phyloP scores from a whole-genome alignment of 1,284 basidiomycete species.

The Paramarasmius palmivorus region DNA sequence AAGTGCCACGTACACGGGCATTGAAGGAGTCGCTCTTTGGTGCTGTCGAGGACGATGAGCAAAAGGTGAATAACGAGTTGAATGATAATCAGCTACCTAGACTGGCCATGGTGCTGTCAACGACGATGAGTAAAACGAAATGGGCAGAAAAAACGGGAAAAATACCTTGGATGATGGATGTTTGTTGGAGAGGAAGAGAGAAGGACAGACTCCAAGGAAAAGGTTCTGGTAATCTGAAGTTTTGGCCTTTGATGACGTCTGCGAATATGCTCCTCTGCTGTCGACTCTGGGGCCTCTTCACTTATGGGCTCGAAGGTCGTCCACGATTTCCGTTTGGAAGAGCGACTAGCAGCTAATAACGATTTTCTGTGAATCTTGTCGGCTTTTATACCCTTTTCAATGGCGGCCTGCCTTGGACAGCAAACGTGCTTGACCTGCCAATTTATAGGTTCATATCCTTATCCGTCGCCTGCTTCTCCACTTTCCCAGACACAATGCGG shows the following conservation, averaged over 20 bases:
- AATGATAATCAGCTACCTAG: slow-evolving; percentile 28
- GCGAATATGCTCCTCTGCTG: slow-evolving; percentile 25
- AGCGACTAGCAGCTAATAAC: slow-evolving; percentile 10
- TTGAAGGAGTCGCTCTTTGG: slow-evolving; percentile 64
- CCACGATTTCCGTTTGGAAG: slow-evolving; percentile 34
- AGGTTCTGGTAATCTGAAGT: not conserved
- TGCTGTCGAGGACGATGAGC: slow-evolving; percentile 22
- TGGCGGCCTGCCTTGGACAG: not conserved
- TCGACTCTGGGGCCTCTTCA: slow-evolving; percentile 39
- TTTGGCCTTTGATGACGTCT: slow-evolving; percentile 62
- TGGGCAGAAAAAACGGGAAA: slow-evolving; percentile 17
- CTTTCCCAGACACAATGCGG: no score
- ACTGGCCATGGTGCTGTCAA: slow-evolving; percentile 47
- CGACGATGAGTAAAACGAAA: slow-evolving; percentile 16
- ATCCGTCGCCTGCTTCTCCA: no score
- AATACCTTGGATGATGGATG: slow-evolving; percentile 47
- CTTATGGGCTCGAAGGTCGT: slow-evolving; percentile 49
- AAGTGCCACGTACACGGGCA: slow-evolving; percentile 64
- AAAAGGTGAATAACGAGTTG: no score
- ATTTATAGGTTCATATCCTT: no score
- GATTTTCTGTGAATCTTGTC: slow-evolving; percentile 15
- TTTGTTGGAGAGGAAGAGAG: slow-evolving; percentile 65
- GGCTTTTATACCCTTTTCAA: slow-evolving; percentile 5
- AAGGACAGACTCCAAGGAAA: slow-evolving; percentile 45
- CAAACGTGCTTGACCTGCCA: slow-evolving; percentile 1